These are phyloP conservation scores for Syzygium syzygioides DNA, from an alignment of 441 rosid genomes.

Conservation along the genomic window DNA sequence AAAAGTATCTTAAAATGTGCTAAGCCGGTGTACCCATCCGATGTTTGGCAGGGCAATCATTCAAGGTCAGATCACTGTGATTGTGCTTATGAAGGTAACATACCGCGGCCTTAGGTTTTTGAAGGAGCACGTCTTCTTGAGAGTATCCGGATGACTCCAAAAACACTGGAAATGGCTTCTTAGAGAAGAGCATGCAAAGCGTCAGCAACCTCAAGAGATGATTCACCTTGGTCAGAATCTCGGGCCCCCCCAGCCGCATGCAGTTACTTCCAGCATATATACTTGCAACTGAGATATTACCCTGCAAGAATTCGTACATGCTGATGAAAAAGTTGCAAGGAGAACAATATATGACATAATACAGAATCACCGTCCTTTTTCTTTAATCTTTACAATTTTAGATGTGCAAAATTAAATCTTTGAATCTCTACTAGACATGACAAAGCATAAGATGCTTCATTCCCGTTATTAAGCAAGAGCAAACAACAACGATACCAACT, in stretches of 20 bases:
- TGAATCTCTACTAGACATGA: not conserved
- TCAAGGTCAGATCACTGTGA: not conserved
- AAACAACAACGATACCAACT: not conserved
- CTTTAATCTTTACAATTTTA: not conserved
- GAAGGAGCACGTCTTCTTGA: slow-evolving; percentile 72
- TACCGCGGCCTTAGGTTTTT: slow-evolving; percentile 97
- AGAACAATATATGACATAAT: not conserved
- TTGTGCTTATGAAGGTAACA: slow-evolving; percentile 3
- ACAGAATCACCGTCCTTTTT: not conserved
- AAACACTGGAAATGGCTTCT: slow-evolving; percentile 85
- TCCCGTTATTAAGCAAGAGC: not conserved
- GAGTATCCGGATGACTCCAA: slow-evolving; percentile 70
- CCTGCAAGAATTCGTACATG: slow-evolving; percentile 35
- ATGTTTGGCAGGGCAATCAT: not conserved
- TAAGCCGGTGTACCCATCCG: not conserved
- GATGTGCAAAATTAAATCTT: not conserved
- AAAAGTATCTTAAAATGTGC: not conserved
- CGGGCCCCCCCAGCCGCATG: slow-evolving; percentile 55
- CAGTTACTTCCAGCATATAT: slow-evolving; percentile 71
- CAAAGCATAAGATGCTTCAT: not conserved
- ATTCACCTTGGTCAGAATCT: slow-evolving; percentile 51
- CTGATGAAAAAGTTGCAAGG: not conserved
- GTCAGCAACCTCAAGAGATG: slow-evolving; percentile 62
- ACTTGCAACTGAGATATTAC: slow-evolving; percentile 69
- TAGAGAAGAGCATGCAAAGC: slow-evolving; percentile 84